phyloP scores from a whole-genome alignment of 208 protist genomes.

The Plasmodiophora brassicae region DNA sequence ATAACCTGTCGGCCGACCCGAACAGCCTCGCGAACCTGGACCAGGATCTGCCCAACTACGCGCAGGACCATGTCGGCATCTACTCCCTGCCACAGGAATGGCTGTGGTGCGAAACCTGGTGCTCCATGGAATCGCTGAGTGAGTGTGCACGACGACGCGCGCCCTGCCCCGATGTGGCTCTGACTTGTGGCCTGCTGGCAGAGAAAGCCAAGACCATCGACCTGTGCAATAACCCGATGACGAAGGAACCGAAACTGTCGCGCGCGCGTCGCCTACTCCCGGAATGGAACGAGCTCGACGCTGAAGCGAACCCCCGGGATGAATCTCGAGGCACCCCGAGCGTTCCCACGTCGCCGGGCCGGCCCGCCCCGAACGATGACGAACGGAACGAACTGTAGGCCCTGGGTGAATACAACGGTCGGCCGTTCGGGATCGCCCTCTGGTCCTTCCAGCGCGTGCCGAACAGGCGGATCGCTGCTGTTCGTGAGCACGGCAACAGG shows the following conservation, averaged over 20 bases:
- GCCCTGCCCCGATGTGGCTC: not conserved
- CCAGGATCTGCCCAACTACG: slow-evolving; percentile 64
- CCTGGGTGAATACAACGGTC: no score
- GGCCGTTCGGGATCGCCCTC: no score
- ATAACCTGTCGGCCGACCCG: slow-evolving; percentile 54
- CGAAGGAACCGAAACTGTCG: slow-evolving; percentile 61
- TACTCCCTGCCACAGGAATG: slow-evolving; percentile 63
- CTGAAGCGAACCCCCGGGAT: not conserved
- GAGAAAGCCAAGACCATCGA: slow-evolving; percentile 62
- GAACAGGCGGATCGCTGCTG: no score
- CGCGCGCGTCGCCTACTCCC: slow-evolving; percentile 11
- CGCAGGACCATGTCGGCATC: slow-evolving; percentile 58
- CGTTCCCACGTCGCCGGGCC: no score
- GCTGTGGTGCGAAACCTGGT: slow-evolving; percentile 68
- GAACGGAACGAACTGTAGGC: no score
- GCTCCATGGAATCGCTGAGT: slow-evolving; percentile 45
- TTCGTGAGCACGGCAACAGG: no score
- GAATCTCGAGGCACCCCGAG: no score
- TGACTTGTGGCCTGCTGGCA: not conserved
- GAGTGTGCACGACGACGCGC: no score
- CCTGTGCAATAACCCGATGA: slow-evolving; percentile 67
- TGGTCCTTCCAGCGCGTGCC: no score
- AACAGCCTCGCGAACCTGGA: slow-evolving; percentile 62
- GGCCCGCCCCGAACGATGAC: no score
- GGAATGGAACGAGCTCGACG: slow-evolving; percentile 35